Evolutionary conservation across 192 early-diverging fungal genomes (phyloP), one percentile per base, ranked within the genome.

Genomic region (Powellomyces hirtus): DNA sequence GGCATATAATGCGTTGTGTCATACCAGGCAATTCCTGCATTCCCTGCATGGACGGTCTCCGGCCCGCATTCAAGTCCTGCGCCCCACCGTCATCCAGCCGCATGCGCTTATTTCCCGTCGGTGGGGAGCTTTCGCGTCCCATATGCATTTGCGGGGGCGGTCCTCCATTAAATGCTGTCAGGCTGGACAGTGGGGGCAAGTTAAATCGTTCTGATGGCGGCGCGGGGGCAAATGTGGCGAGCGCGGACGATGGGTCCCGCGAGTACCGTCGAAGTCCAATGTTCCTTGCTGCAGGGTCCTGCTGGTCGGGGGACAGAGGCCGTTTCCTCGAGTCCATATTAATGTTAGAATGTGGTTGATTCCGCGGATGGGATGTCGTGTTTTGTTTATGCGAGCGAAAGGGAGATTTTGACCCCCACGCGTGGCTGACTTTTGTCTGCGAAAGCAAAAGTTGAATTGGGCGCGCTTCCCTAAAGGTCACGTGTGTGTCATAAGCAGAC

Each of bases 21-120:
- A 38, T 40, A 60, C 67, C 67, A 42, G 67, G 58, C 13, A 69
- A 45, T 60, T 60, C 67, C 2, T 40, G 57, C 55, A 59, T 69
- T 22, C 36, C 38, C n/a, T 69, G 67, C 38, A 60, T 38, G 5
- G 36, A 60, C 35, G n/a, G 37, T 44, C 58, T 18, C 14, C 67
- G 67, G 7, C 16, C 34, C 18, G 2, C 35, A 3, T 6, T 10
- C 13, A 60, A n/a, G 1, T 31, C 65, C 10, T 67, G 35, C 18
- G 31, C 8, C 24, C 30, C 52, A n/a, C 37, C 65, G n/a, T 69
- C 67, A 40, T 69, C 67, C 38, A 69, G 27, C 11, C 67, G 55
- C 16, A 60, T 6, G 5, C 67, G 37, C 57, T 69, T 69, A 38
- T 60, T 60, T 4, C 22, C 59, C 4, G 13, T 38, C 20, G 16